Evolutionary conservation across 2,329 filamentous ascomycete genomes (phyloP).

Genomic region (Trichocomaceae sp.): DNA sequence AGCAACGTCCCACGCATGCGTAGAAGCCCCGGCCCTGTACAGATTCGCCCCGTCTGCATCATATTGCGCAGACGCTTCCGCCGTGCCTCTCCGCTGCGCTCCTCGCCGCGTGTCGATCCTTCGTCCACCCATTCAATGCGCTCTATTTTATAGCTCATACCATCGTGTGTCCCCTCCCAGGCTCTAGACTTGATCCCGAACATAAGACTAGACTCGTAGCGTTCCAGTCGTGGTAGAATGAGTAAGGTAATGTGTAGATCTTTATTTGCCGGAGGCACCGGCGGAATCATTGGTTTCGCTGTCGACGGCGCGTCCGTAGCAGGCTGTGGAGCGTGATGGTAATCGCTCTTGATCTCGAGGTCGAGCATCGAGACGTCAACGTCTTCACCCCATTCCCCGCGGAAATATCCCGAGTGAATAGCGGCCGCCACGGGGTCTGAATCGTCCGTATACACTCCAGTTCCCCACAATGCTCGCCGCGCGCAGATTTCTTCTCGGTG

Average conservation of each 20-base stretch:
- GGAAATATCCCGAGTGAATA: constrained; percentile 88
- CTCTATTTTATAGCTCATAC: constrained; percentile 80
- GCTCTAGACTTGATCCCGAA: constrained; percentile 77
- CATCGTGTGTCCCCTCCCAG: constrained; percentile 73
- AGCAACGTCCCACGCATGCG: constrained; percentile 24
- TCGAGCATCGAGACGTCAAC: constrained; percentile 64
- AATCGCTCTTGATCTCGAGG: constrained; percentile 44
- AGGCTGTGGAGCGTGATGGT: constrained; percentile 37
- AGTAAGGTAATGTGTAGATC: constrained; percentile 84
- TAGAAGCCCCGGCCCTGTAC: constrained; percentile 33
- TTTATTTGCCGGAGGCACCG: constrained; percentile 55
- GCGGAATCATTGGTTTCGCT: constrained; percentile 27
- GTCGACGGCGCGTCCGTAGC: constrained; percentile 10
- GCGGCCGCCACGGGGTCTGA: constrained; percentile 88
- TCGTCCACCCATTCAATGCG: constrained; percentile 82
- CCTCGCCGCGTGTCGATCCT: constrained; percentile 42
- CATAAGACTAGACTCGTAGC: constrained; percentile 67
- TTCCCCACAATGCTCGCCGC: constrained; percentile 80
- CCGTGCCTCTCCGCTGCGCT: constrained; percentile 41
- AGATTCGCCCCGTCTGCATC: constrained; percentile 39
- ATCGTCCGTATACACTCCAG: constrained; percentile 91
- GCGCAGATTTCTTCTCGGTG: constrained; percentile 78
- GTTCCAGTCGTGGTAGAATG: constrained; percentile 70
- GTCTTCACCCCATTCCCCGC: constrained; percentile 76
- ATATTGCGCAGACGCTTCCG: constrained; percentile 44